A percentile compares a stretch with the other conserved stretches of the same genome.
Conservation (phyloP, 1,139 yeast species). For the Saccharomycopsis crataegensis region DNA sequence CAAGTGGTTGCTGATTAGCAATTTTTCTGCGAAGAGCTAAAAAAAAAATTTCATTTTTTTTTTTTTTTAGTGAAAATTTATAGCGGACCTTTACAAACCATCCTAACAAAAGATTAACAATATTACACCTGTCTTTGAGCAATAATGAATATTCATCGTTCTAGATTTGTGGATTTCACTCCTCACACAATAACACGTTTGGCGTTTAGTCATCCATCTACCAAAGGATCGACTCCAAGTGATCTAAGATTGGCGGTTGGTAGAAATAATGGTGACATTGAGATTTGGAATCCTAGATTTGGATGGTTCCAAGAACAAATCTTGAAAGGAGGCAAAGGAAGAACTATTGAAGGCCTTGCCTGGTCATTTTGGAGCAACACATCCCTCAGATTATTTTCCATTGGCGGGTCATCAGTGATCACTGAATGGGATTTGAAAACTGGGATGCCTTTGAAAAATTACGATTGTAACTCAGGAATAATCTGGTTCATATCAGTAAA, state of each 20-base stretch:
- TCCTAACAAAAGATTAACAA: too few species aligned
- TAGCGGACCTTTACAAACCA: too few species aligned
- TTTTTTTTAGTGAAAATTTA: too few species aligned
- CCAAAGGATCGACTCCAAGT: conserved; percentile 40
- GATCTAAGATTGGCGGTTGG: conserved; percentile 85
- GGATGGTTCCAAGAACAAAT: conserved; percentile 53
- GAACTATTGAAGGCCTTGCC: conserved; percentile 83
- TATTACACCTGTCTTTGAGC: too few species aligned
- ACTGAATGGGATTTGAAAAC: conserved; percentile 89
- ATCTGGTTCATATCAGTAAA: conserved; percentile 84
- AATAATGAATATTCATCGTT: conserved; percentile 75
- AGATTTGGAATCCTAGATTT: conserved; percentile 86
- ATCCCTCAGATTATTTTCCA: conserved; percentile 70
- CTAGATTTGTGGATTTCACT: conserved; percentile 84
- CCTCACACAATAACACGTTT: conserved; percentile 82
- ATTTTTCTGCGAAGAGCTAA: neutral
- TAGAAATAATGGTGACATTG: conserved; percentile 89
- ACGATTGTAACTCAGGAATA: conserved; percentile 89
- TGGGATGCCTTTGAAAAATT: conserved; percentile 65
- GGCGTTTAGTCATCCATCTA: conserved; percentile 68
- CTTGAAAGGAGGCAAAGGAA: conserved; percentile 70
- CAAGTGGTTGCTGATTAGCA: neutral
- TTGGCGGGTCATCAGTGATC: conserved; percentile 86
- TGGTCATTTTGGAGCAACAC: conserved; percentile 49
- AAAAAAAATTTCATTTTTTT: neutral